These are phyloP conservation scores for Senna siamea DNA, from an alignment of 306 rosid species.

Conservation along the genomic window DNA sequence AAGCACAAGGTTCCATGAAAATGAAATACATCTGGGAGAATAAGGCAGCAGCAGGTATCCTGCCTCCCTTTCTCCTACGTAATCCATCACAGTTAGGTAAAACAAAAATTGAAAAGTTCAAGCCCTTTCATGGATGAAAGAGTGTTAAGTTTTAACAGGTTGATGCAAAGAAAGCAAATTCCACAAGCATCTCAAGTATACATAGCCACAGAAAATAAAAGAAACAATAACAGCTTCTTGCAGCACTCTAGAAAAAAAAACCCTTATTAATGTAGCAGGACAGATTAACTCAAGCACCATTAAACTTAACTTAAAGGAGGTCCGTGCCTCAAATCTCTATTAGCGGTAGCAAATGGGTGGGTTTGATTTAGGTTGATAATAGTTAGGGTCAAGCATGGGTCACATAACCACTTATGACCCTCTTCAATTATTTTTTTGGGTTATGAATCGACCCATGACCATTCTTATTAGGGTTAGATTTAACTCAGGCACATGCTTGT, in stretches of 20 bases:
- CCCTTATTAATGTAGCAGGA: background rate
- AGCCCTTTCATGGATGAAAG: background rate
- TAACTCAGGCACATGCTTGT: too few relatives aligned
- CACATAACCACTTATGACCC: too few relatives aligned
- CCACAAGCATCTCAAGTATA: background rate
- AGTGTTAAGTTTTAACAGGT: background rate
- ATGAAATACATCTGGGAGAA: background rate
- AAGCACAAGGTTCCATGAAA: conserved; percentile 4
- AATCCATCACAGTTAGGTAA: background rate
- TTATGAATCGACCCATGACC: too few relatives aligned
- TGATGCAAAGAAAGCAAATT: background rate
- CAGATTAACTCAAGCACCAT: background rate
- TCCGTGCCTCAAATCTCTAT: background rate
- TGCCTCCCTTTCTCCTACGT: conserved; percentile 9
- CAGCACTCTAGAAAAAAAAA: background rate
- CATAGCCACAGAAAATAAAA: background rate
- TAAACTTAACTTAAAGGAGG: background rate
- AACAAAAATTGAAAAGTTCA: conserved; percentile 6
- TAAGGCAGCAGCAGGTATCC: conserved; percentile 9
- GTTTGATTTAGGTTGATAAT: too few relatives aligned
- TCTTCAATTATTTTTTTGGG: too few relatives aligned
- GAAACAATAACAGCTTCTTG: background rate
- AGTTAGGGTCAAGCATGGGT: too few relatives aligned
- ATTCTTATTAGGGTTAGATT: too few relatives aligned
- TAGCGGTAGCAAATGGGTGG: too few relatives aligned